Conservation (phyloP, 192 early-diverging fungal species). For the Thoreauomyces humboldtii region DNA sequence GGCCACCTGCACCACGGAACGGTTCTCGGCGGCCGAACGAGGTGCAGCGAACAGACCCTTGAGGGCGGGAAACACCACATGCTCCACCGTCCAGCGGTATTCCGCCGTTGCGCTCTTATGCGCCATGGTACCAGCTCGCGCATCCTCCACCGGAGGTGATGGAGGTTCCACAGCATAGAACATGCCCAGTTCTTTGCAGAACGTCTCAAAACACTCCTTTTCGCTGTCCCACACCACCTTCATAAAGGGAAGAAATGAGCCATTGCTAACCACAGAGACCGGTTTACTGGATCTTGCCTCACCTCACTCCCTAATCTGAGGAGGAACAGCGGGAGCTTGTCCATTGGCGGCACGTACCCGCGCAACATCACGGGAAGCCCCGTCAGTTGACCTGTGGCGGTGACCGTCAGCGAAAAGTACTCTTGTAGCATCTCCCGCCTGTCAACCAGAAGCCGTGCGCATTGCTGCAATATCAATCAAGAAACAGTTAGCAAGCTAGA, state of each 20-base stretch:
- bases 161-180: constrained; percentile 54
- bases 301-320: constrained; percentile 69
- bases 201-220: constrained; percentile 74
- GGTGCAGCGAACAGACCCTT: constrained; percentile 71
- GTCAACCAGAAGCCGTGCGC: constrained; percentile 37
- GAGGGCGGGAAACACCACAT: constrained; percentile 79
- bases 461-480: too few species aligned
- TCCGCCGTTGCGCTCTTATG: constrained; percentile 13
- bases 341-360: constrained; percentile 65
- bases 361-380: constrained; percentile 78
- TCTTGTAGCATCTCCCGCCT: constrained; percentile 80
- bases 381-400: constrained; percentile 58
- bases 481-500: too few species aligned
- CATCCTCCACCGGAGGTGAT: constrained; percentile 6
- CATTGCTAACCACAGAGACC: neutral
- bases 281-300: too few species aligned
- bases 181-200: constrained; percentile 66
- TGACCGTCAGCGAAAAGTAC: constrained; percentile 80
- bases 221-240: constrained; percentile 85
- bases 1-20: constrained; percentile 71
- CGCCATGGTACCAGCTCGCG: neutral
- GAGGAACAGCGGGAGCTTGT: constrained; percentile 83
- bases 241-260: constrained; percentile 7
- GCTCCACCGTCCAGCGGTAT: constrained; percentile 68
- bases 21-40: constrained; percentile 52